Evolutionary conservation across 1,139 yeast genomes (phyloP).

Genomic region (Suhomyces bolitotheri): DNA sequence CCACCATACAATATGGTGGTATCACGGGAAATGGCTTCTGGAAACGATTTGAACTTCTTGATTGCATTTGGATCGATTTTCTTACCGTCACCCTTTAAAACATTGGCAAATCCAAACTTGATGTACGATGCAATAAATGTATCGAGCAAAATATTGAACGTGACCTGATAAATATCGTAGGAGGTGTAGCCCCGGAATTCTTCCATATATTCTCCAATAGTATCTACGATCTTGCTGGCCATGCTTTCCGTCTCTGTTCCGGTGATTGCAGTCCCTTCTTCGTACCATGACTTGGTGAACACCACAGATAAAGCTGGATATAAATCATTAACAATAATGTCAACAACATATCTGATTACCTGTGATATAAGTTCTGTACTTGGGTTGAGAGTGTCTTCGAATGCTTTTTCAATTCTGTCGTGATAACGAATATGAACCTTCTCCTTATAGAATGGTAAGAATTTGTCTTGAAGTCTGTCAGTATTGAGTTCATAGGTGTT

Average conservation of each 20-base stretch:
- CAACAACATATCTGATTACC: constrained; percentile 62
- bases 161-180: constrained; percentile 47
- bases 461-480: constrained; percentile 76
- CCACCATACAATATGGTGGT: constrained; percentile 63
- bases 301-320: constrained; percentile 45
- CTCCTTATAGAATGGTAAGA: constrained; percentile 62
- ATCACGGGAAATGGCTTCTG: constrained; percentile 54
- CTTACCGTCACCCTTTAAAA: constrained; percentile 48
- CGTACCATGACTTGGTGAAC: constrained; percentile 49
- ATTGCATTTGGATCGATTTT: constrained; percentile 62
- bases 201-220: constrained; percentile 70
- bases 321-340: constrained; percentile 70
- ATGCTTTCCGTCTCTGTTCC: constrained; percentile 37
- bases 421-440: constrained; percentile 69
- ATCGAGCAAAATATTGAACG: constrained; percentile 46
- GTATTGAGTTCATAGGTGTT: constrained; percentile 83
- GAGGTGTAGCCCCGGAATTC: constrained; percentile 58
- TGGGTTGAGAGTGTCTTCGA: constrained; percentile 70
- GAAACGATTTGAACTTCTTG: constrained; percentile 42
- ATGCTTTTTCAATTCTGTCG: constrained; percentile 51
- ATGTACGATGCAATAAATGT: constrained; percentile 47
- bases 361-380: constrained; percentile 75
- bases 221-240: constrained; percentile 64
- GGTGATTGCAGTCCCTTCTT: constrained; percentile 36
- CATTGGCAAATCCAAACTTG: constrained; percentile 46